phyloP scores from a whole-genome alignment of 1,284 basidiomycete genomes.

The Heterobasidion occidentale region DNA sequence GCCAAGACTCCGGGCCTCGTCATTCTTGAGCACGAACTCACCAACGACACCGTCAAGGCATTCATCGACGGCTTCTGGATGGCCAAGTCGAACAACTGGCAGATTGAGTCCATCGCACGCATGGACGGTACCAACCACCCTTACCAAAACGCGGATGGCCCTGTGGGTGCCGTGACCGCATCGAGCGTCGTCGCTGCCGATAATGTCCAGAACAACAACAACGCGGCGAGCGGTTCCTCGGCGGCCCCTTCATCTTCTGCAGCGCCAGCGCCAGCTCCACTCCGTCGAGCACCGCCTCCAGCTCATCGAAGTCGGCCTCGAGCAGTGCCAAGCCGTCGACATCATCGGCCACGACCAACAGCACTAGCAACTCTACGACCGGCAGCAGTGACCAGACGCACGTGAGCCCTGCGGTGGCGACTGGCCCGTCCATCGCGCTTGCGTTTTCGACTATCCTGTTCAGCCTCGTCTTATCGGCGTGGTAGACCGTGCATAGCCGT shows the following conservation, averaged over 20 bases:
- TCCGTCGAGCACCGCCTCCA: too few relatives aligned
- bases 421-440: too few relatives aligned
- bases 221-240: background rate
- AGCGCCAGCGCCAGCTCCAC: background rate
- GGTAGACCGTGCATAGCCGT: too few relatives aligned
- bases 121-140: conserved; percentile 30
- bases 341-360: background rate
- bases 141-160: conserved; percentile 45
- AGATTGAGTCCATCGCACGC: conserved; percentile 43
- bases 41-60: conserved; percentile 46
- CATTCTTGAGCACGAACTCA: conserved; percentile 79
- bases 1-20: conserved; percentile 70
- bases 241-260: background rate
- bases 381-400: background rate
- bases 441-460: too few relatives aligned
- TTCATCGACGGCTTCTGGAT: conserved; percentile 67
- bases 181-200: conserved; percentile 1
- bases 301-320: background rate
- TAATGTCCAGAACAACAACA: background rate
- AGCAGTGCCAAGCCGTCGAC: background rate
- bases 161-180: conserved; percentile 11
- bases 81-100: conserved; percentile 65
- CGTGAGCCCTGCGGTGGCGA: too few relatives aligned
- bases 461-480: too few relatives aligned
- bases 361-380: background rate